These are phyloP conservation scores for Arthroderma uncinatum DNA, from an alignment of 2,329 filamentous ascomycete genomes.

Conservation along the genomic window DNA sequence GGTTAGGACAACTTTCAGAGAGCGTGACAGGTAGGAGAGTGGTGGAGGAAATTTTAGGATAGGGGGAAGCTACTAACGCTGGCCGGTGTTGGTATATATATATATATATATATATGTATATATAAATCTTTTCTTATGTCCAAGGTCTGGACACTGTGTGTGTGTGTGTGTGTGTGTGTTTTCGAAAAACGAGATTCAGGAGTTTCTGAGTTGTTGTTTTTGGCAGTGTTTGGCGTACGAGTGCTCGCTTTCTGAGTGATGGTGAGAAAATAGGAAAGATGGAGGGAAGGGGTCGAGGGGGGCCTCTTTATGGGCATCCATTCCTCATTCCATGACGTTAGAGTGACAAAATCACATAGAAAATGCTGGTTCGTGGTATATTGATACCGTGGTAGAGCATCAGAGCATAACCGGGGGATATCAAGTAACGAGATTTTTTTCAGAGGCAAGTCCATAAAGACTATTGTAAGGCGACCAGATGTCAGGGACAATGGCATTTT, in stretches of 20 bases:
- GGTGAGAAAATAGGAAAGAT: background rate
- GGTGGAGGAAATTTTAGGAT: background rate
- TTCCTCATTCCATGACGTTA: background rate
- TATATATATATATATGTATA: background rate
- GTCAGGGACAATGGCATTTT: background rate
- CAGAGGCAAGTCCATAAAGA: background rate
- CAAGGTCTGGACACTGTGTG: background rate
- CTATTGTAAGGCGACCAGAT: background rate
- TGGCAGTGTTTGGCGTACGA: background rate
- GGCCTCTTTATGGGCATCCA: background rate
- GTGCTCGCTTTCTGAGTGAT: background rate
- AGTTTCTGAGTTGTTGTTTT: background rate
- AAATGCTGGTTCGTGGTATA: too few species aligned
- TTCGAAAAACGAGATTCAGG: background rate
- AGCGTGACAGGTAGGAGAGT: background rate
- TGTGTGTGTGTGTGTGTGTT: background rate
- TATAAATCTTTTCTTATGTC: background rate
- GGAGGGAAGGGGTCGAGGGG: background rate
- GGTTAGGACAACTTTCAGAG: background rate
- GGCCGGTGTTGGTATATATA: background rate
- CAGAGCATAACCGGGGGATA: background rate
- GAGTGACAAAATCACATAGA: background rate
- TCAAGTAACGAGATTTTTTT: background rate
- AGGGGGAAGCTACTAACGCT: background rate
- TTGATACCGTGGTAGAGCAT: background rate